phyloP scores from a whole-genome alignment of 805 yeast genomes.

The Saccharomycopsis sp. region DNA sequence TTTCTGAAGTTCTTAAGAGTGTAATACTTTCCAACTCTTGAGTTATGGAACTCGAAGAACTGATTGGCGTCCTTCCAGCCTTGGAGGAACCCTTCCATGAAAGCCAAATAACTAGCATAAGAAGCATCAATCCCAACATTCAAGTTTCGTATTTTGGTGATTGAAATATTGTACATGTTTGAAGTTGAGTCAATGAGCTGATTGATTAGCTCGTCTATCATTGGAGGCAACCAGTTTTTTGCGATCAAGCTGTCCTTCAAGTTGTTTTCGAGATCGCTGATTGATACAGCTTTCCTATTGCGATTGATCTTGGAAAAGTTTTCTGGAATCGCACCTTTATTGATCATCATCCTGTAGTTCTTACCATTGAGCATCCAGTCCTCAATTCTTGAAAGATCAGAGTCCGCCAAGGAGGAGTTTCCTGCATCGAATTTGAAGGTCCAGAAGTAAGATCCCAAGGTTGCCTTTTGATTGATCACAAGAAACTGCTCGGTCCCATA shows the following conservation, averaged over 20 bases:
- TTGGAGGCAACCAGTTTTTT: not conserved
- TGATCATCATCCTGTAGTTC: conserved; percentile 77
- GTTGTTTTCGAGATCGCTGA: not conserved
- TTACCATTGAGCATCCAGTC: conserved; percentile 61
- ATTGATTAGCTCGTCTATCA: conserved; percentile 1
- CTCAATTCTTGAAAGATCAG: not conserved
- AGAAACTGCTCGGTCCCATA: conserved; percentile 53
- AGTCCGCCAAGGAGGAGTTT: conserved; percentile 26
- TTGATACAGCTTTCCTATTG: not conserved
- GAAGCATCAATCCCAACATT: not conserved
- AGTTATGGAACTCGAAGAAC: conserved; percentile 62
- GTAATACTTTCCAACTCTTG: conserved; percentile 62
- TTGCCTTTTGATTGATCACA: conserved; percentile 44
- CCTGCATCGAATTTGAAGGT: conserved; percentile 80
- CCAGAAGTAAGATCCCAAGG: conserved; percentile 80
- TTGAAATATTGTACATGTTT: conserved; percentile 33
- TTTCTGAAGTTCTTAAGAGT: conserved; percentile 57
- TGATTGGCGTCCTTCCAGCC: conserved; percentile 66
- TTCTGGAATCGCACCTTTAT: conserved; percentile 47
- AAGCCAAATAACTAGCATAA: not conserved
- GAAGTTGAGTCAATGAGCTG: conserved; percentile 33
- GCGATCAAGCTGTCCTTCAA: not conserved
- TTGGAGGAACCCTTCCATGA: conserved; percentile 47
- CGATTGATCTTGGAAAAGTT: conserved; percentile 19
- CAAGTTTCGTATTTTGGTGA: conserved; percentile 24